phyloP scores from a whole-genome alignment of 2,329 filamentous ascomycete genomes.

The Alternaria incomplexa region DNA sequence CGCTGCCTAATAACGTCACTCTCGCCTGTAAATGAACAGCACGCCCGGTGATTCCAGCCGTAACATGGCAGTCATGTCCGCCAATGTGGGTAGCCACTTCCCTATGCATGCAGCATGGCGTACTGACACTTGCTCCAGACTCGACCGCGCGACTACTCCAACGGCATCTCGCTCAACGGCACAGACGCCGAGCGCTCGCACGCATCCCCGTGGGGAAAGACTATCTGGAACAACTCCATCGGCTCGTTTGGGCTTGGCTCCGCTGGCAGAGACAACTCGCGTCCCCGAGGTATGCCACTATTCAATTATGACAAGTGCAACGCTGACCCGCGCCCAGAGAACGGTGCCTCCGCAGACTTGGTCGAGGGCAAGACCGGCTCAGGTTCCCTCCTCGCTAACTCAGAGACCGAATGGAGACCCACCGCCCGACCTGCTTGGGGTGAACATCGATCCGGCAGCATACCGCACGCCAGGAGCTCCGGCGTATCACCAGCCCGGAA shows the following conservation, averaged over 20 bases:
- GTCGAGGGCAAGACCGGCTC: conserved; percentile 69
- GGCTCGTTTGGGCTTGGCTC: conserved; percentile 35
- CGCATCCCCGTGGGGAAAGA: conserved; percentile 39
- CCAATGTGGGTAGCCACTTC: conserved; percentile 34
- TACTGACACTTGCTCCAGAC: conserved; percentile 23
- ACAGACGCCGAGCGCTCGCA: conserved; percentile 38
- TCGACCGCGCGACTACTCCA: conserved; percentile 38
- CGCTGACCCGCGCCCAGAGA: conserved; percentile 37
- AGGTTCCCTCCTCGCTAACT: conserved; percentile 70
- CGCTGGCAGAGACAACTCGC: conserved; percentile 38
- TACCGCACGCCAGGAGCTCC: conserved; percentile 43
- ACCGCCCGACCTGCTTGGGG: conserved; percentile 64
- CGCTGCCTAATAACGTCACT: conserved; percentile 10
- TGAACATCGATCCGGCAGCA: conserved; percentile 45
- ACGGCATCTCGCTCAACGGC: conserved; percentile 39
- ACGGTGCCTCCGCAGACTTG: conserved; percentile 34
- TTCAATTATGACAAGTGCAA: background rate
- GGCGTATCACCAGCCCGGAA: conserved; percentile 49
- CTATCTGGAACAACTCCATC: conserved; percentile 44
- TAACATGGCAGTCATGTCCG: conserved; percentile 40
- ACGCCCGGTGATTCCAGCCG: conserved; percentile 20
- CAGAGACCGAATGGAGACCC: conserved; percentile 70
- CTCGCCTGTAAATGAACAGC: conserved; percentile 24
- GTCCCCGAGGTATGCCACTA: conserved; percentile 36
- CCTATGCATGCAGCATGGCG: background rate